Evolutionary conservation across 768 basidiomycete species (phyloP), one percentile per base, ranked within the genome.

Genomic region (Termitomyces heimii): DNA sequence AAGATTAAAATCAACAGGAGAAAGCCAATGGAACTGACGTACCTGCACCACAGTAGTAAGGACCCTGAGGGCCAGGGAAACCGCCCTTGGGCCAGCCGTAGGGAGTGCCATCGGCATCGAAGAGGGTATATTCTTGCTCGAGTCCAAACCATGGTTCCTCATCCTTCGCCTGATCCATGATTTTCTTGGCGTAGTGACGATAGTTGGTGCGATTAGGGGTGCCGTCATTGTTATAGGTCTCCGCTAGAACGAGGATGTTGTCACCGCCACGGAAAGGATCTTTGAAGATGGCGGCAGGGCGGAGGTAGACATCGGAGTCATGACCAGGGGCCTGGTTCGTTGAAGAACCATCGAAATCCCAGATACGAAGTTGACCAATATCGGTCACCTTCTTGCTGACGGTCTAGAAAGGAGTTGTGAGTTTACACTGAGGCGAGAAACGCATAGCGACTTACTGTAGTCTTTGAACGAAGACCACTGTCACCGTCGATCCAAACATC

Each of bases 1-100:
- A 14, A 20, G 16, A 22, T 57, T 20, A 55, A 34, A 29, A 43
- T 40, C 34, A 9, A 14, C 1, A 22, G 18, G 39, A 34, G 4
- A 20, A 14, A 35, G 10, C 0, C 44, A n/a, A 14, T 0, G 39
- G 26, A 35, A 52, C 61, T 49, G 35, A 75, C 85, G 60, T 69
- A 90, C 96, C 96, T 72, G 95, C 95, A 79, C 96, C 97, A 69
- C 97, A 99, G 78, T 99, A 99, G 76, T 99, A 98, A 51, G 97
- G 97, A 60, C 97, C 97, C 73, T 99, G 97, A 60, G 97, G 95
- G 69, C 91, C 97, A 61, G 97, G 97, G 88, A 98, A 99, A 76
- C 97, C 97, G 66, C 94, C 94, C 76, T 94, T 94, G 68, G 97
- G 97, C 97, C 97, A 98, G 55, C 93, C 94, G 73, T 79, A 89